phyloP scores from a whole-genome alignment of 2,329 filamentous ascomycete species.

The Dothideomycetes sp. region DNA sequence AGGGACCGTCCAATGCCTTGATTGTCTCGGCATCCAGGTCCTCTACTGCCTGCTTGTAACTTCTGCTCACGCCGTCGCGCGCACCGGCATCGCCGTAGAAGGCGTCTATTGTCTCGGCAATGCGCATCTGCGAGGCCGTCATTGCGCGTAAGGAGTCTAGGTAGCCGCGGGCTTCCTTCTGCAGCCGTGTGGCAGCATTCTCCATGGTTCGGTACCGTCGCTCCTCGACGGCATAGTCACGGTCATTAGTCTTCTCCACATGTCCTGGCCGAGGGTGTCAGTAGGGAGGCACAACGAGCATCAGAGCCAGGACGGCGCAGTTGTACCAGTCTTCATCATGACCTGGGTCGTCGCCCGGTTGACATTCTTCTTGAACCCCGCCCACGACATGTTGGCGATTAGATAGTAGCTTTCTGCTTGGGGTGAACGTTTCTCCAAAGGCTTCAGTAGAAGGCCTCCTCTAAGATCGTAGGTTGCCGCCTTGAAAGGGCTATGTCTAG shows the following conservation, averaged over 20 bases:
- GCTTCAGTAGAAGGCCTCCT: no score
- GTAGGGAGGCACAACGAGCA: no score
- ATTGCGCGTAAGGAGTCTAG: slow-evolving; percentile 94
- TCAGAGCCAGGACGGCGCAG: background rate
- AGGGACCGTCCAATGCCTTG: slow-evolving; percentile 93
- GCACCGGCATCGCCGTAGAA: slow-evolving; percentile 97
- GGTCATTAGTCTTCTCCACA: slow-evolving; percentile 96
- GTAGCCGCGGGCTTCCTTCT: slow-evolving; percentile 98
- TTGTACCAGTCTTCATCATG: slow-evolving; percentile 94
- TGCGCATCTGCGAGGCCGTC: slow-evolving; percentile 98
- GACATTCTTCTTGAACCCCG: slow-evolving; percentile 39
- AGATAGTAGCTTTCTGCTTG: background rate
- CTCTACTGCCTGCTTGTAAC: slow-evolving; percentile 97
- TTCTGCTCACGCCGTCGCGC: slow-evolving; percentile 86
- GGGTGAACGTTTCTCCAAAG: no score
- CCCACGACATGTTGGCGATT: slow-evolving; percentile 50
- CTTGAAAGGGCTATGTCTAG: no score
- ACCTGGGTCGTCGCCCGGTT: slow-evolving; percentile 98
- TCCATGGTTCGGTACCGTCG: slow-evolving; percentile 98
- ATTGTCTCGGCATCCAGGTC: slow-evolving; percentile 97
- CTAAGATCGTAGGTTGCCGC: no score
- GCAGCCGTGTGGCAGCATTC: slow-evolving; percentile 77
- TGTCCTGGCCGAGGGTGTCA: slow-evolving; percentile 48
- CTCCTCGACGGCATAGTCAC: slow-evolving; percentile 89
- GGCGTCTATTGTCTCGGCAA: slow-evolving; percentile 97